Evolutionary conservation across 257 asterid genomes (phyloP).

Genomic region (Hygrophila difformis): DNA sequence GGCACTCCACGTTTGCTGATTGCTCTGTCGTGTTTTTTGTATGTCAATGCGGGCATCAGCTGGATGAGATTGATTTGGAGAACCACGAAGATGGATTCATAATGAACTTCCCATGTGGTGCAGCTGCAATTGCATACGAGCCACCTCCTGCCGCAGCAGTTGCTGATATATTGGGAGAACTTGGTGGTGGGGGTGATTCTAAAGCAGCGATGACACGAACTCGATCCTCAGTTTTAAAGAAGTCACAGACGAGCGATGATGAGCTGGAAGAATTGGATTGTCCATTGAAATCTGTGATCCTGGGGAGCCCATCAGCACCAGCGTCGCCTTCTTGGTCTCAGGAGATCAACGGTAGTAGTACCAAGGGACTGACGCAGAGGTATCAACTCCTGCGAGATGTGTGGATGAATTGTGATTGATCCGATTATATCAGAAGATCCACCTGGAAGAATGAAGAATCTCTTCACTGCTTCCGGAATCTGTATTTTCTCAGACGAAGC

Average conservation of each 20-base stretch:
- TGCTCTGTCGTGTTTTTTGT: not conserved
- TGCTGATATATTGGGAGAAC: slow-evolving; percentile 29
- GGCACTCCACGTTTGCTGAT: not conserved
- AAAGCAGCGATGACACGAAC: slow-evolving; percentile 37
- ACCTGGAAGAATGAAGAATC: no score
- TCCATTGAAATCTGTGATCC: slow-evolving; percentile 37
- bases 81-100: slow-evolving; percentile 37
- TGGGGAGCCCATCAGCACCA: slow-evolving; percentile 23
- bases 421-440: no score
- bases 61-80: slow-evolving; percentile 43
- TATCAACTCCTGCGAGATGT: slow-evolving; percentile 63
- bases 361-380: slow-evolving; percentile 31
- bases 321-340: slow-evolving; percentile 20
- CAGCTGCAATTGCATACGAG: slow-evolving; percentile 43
- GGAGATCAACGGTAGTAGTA: slow-evolving; percentile 20
- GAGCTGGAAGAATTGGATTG: slow-evolving; percentile 66
- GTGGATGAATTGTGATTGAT: slow-evolving; percentile 37
- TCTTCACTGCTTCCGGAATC: no score
- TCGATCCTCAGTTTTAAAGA: slow-evolving; percentile 51
- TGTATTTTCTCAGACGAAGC: no score
- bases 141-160: slow-evolving; percentile 43
- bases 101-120: slow-evolving; percentile 49
- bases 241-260: slow-evolving; percentile 70
- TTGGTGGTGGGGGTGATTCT: slow-evolving; percentile 21
- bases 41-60: no score